These are phyloP conservation scores for Meyerozyma athensensis DNA, from an alignment of 1,139 yeast species.

Conservation along the genomic window DNA sequence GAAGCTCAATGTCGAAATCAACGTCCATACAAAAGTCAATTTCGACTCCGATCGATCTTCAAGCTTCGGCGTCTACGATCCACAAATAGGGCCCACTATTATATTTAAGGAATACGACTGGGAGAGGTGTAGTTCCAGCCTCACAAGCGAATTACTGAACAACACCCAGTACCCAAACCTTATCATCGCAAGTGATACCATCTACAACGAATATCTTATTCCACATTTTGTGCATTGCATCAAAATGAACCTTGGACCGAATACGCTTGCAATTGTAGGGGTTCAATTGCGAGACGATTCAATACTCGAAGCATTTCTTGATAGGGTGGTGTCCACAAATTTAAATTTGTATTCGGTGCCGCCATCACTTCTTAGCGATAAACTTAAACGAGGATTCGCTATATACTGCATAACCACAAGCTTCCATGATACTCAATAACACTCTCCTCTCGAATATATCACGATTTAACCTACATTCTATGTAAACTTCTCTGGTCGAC, in stretches of 20 bases:
- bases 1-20: constrained; percentile 39
- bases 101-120: constrained; percentile 58
- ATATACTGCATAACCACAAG: constrained; percentile 30
- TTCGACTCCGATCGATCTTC: neutral
- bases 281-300: constrained; percentile 55
- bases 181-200: constrained; percentile 64
- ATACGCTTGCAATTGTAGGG: constrained; percentile 41
- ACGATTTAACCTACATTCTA: neutral
- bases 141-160: neutral
- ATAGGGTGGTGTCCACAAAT: constrained; percentile 14
- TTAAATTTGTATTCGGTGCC: constrained; percentile 25
- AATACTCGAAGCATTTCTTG: constrained; percentile 46
- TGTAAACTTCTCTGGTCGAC: neutral
- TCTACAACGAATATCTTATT: constrained; percentile 62
- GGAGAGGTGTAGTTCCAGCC: constrained; percentile 36
- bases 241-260: constrained; percentile 23
- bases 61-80: neutral
- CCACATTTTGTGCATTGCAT: constrained; percentile 47
- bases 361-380: constrained; percentile 20
- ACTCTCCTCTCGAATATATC: neutral
- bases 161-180: constrained; percentile 29
- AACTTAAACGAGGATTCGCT: constrained; percentile 38
- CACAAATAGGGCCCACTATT: constrained; percentile 14
- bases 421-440: neutral
- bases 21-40: constrained; percentile 14